Evolutionary conservation across 2,329 filamentous ascomycete species (phyloP).

Genomic region (Stromatinia cepivora): DNA sequence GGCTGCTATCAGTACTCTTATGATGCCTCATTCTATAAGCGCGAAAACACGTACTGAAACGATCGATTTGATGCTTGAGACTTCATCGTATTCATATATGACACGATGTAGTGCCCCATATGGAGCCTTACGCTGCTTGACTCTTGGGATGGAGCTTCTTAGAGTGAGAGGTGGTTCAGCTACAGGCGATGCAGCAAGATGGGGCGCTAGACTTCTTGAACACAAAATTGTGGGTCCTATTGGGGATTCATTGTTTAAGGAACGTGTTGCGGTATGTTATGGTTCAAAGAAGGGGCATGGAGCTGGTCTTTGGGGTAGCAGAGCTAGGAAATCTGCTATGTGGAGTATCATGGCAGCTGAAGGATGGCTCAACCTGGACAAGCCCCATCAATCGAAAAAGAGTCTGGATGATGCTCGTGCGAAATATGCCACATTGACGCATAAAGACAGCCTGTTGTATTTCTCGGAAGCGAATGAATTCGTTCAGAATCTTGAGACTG

Average conservation of each 20-base stretch:
- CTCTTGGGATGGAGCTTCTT: conserved; percentile 78
- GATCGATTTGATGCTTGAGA: conserved; percentile 84
- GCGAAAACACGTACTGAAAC: conserved; percentile 78
- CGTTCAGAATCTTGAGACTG: conserved; percentile 51
- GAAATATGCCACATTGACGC: conserved; percentile 53
- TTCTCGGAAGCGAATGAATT: conserved; percentile 55
- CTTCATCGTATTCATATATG: conserved; percentile 88
- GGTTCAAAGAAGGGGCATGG: conserved; percentile 69
- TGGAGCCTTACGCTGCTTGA: conserved; percentile 74
- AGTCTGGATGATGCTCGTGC: conserved; percentile 69
- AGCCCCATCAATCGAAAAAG: conserved; percentile 74
- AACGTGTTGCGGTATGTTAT: conserved; percentile 84
- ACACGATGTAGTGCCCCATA: conserved; percentile 79
- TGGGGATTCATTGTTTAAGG: conserved; percentile 79
- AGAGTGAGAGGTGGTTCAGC: conserved; percentile 76
- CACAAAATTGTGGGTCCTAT: conserved; percentile 71
- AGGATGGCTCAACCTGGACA: conserved; percentile 76
- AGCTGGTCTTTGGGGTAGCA: conserved; percentile 65
- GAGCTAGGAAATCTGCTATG: conserved; percentile 81
- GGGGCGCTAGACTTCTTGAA: conserved; percentile 80
- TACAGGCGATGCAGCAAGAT: conserved; percentile 82
- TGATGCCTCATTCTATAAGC: conserved; percentile 70
- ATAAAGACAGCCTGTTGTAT: conserved; percentile 52
- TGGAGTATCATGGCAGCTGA: conserved; percentile 86
- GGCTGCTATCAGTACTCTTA: conserved; percentile 79